Conservation (phyloP, 441 rosid genomes). For the Cnidoscolus chayamansa region DNA sequence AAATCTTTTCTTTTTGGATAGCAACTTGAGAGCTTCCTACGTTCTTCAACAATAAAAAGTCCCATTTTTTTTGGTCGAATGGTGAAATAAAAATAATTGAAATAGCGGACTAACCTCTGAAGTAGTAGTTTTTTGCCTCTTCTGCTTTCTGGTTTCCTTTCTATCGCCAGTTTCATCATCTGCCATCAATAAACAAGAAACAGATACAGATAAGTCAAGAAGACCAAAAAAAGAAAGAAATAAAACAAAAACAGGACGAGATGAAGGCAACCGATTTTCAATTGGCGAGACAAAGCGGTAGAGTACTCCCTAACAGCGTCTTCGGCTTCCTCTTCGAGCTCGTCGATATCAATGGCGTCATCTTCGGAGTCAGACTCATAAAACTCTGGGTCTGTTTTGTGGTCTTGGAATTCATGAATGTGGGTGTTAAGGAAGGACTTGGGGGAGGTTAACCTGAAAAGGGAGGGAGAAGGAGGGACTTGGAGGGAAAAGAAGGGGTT, state of each 20-base stretch:
- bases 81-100: too few relatives aligned
- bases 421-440: slow-evolving; percentile 5
- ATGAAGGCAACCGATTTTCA: slow-evolving; percentile 50
- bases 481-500: slow-evolving; percentile 21
- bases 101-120: slow-evolving; percentile 36
- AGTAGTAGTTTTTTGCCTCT: slow-evolving; percentile 34
- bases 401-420: slow-evolving; percentile 28
- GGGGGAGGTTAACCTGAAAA: slow-evolving; percentile 14
- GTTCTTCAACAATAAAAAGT: neutral
- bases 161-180: slow-evolving; percentile 53
- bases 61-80: too few relatives aligned
- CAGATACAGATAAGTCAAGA: neutral
- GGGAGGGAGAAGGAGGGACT: slow-evolving; percentile 22
- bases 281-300: slow-evolving; percentile 49
- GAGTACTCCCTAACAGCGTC: slow-evolving; percentile 56
- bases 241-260: neutral
- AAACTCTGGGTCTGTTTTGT: slow-evolving; percentile 22
- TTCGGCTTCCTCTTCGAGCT: slow-evolving; percentile 68
- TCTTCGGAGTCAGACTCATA: slow-evolving; percentile 34
- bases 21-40: neutral
- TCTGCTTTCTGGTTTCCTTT: slow-evolving; percentile 56
- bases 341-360: slow-evolving; percentile 45
- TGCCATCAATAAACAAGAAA: slow-evolving; percentile 25
- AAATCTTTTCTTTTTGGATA: neutral
- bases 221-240: neutral